Conservation (phyloP, 2,329 filamentous ascomycete genomes). For the Fusarium bulbicola region DNA sequence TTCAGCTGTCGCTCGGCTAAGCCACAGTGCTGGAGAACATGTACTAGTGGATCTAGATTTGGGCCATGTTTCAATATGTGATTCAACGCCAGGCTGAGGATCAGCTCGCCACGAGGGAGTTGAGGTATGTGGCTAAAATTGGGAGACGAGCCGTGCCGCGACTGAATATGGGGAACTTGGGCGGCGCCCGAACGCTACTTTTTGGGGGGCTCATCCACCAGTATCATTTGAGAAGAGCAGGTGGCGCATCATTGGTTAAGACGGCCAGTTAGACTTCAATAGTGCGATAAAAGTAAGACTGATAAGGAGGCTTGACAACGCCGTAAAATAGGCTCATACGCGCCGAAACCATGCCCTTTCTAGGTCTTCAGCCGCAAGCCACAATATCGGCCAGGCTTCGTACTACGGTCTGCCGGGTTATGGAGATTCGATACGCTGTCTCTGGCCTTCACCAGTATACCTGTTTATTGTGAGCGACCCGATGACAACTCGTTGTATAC, state of each 20-base stretch:
- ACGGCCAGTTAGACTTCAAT: neutral
- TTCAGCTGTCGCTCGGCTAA: neutral
- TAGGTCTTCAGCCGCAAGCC: neutral
- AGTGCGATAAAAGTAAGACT: neutral
- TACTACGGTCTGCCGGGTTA: too few relatives aligned
- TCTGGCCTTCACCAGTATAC: too few relatives aligned
- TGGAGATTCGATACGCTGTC: too few relatives aligned
- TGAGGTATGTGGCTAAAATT: neutral
- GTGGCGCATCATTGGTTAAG: too few relatives aligned
- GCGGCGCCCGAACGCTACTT: too few relatives aligned
- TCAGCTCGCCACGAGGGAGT: neutral
- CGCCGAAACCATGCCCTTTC: accelerated
- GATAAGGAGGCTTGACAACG: accelerated
- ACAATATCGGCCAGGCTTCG: neutral
- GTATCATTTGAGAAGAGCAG: too few relatives aligned
- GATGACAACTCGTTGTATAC: too few relatives aligned
- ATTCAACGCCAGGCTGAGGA: neutral
- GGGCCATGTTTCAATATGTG: neutral
- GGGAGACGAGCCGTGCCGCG: neutral
- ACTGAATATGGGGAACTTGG: neutral
- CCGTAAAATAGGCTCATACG: too few relatives aligned
- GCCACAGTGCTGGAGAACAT: neutral
- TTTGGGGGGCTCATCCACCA: too few relatives aligned
- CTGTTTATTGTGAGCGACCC: too few relatives aligned
- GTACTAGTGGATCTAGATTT: neutral